Conservation (phyloP, 2,329 filamentous ascomycete species). For the Thelonectria rubi region DNA sequence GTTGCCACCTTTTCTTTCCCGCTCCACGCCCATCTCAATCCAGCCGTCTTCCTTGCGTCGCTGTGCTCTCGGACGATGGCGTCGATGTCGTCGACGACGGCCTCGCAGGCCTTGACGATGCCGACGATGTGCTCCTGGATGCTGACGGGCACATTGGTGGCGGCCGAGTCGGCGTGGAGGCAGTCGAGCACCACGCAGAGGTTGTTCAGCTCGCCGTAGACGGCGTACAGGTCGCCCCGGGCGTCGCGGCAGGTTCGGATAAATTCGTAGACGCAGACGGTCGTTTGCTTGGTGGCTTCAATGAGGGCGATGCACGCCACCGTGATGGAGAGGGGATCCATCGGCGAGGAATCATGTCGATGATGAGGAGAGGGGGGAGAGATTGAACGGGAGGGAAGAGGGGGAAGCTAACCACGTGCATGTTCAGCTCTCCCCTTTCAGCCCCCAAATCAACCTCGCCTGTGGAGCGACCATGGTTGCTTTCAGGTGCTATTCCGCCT, state of each 20-base stretch:
- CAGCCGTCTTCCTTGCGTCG: background rate
- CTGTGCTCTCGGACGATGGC: background rate
- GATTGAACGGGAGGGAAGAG: too few relatives aligned
- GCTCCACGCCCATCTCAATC: conserved; percentile 8
- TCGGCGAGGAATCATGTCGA: background rate
- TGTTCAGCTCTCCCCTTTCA: too few relatives aligned
- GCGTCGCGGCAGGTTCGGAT: background rate
- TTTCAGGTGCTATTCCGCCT: too few relatives aligned
- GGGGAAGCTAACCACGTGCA: too few relatives aligned
- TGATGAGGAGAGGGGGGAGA: too few relatives aligned
- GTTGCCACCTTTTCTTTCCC: background rate
- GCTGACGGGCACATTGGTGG: background rate
- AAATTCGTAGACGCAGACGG: background rate
- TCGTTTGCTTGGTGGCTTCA: background rate
- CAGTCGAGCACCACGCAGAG: conserved; percentile 4
- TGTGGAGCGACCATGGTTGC: too few relatives aligned
- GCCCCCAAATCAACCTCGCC: too few relatives aligned
- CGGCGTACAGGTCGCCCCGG: background rate
- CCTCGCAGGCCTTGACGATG: background rate
- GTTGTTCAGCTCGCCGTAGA: conserved; percentile 2
- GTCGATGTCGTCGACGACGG: background rate
- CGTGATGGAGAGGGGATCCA: background rate
- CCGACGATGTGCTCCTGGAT: conserved; percentile 1
- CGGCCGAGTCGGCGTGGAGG: conserved; percentile 3
- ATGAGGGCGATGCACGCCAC: background rate